Evolutionary conservation across 1,284 basidiomycete species (phyloP), one percentile per base, ranked within the genome.

Genomic region (Pisolithus thermaeus): DNA sequence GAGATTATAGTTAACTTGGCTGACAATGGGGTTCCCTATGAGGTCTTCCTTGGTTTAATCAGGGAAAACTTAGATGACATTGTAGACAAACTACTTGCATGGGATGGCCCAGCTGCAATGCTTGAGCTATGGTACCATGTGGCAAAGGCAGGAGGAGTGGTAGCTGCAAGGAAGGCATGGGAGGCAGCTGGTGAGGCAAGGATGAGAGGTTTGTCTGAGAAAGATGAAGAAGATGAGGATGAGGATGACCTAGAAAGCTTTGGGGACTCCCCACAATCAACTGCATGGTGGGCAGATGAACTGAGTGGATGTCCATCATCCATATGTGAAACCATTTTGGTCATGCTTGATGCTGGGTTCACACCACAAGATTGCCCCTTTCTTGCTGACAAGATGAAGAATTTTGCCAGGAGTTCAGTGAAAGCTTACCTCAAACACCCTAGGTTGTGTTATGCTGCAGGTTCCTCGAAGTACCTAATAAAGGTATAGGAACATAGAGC

Each of bases 1-100:
- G 77, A 81, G 53, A 73, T 70, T 0, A 76, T 80, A 36, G 72
- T 80, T 46, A 79, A 78, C 55, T 62, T 81, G 7, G 70, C 72
- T 4, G 74, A 79, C 47, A 80, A 80, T 56, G 73, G 74, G 0
- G 78, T 81, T 7, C 68, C 69, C 7, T 59, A 63, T 23, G 9
- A 52, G 0, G 65, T 67, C 7, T 76, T 80, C 52, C 53, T 68
- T 8, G 48, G 64, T 9, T 58, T 80, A 1, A 56, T 79, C 40
- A 64, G 67, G 46, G 53, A 64, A 23, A 67, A 67, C 4, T 56
- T 80, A 0, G 52, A 62, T 25, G 63, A 66, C 23, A 55, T 73
- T 7, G 65, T 75, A 11, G 57, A 67, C 9, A 65, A 64, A 0
- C 61, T 79, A 3, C 63, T 74, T 9, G 64, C 65, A 2, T 81